Percentiles rank a stretch among this genome's conserved stretches.
phyloP scores from a whole-genome alignment of 352 stramenopile species.

The Phytophthora palmivora region DNA sequence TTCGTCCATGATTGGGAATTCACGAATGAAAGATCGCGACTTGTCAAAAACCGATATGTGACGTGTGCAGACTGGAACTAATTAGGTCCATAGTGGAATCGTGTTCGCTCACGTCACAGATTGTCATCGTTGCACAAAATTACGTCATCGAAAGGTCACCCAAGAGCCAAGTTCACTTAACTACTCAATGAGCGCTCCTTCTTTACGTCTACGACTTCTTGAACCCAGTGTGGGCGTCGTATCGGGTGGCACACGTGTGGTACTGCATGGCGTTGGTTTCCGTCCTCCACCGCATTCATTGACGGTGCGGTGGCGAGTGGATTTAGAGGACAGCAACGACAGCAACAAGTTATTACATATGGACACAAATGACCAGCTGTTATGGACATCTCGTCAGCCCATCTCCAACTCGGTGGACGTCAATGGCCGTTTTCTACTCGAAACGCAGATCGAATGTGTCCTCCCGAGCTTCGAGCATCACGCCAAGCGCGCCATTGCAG shows the following conservation, averaged over 20 bases:
- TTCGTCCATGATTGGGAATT: too few relatives aligned
- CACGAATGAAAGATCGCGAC: conserved; percentile 11
- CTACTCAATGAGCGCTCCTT: background rate
- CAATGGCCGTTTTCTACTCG: conserved; percentile 51
- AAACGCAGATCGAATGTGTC: conserved; percentile 69
- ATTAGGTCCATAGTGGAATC: background rate
- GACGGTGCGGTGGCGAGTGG: conserved; percentile 61
- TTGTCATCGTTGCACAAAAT: too few relatives aligned
- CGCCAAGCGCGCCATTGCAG: conserved; percentile 40
- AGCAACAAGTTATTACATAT: background rate
- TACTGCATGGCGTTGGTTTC: conserved; percentile 72
- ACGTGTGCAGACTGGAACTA: background rate
- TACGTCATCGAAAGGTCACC: too few relatives aligned
- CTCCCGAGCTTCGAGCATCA: conserved; percentile 58
- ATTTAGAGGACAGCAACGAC: conserved; percentile 14
- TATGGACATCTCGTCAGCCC: background rate
- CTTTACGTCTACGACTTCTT: conserved; percentile 58
- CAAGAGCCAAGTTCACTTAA: too few relatives aligned
- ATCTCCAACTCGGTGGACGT: conserved; percentile 44
- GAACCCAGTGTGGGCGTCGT: conserved; percentile 58
- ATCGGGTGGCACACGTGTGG: conserved; percentile 54
- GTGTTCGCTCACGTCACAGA: background rate
- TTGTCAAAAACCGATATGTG: background rate
- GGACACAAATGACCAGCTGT: conserved; percentile 4
- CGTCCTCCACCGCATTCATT: conserved; percentile 66